phyloP scores from a whole-genome alignment of 129 eudicot species.

The Smallanthus sonchifolius region DNA sequence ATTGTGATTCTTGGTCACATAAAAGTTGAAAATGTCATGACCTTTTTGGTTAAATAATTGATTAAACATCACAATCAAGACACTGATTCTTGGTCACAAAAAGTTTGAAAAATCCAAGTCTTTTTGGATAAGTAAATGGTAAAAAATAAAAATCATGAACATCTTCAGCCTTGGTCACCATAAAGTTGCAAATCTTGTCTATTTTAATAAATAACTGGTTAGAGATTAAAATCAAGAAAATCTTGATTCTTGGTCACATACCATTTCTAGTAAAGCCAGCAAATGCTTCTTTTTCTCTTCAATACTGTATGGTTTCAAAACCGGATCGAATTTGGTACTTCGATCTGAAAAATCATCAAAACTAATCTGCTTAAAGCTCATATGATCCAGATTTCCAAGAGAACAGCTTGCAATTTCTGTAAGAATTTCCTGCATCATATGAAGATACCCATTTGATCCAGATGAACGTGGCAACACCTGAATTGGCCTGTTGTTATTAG shows the following conservation, averaged over 20 bases:
- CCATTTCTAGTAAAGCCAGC: constrained; percentile 62
- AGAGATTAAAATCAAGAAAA: neutral
- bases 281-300: constrained; percentile 58
- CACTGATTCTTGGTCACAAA: neutral
- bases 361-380: constrained; percentile 21
- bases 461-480: constrained; percentile 39
- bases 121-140: neutral
- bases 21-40: neutral
- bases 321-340: constrained; percentile 14
- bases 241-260: constrained; percentile 25
- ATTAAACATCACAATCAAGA: neutral
- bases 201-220: neutral
- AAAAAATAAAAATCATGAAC: neutral
- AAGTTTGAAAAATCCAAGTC: neutral
- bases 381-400: constrained; percentile 43
- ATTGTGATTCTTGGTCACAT: constrained; percentile 18
- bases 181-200: neutral
- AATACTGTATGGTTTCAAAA: constrained; percentile 17
- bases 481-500: constrained; percentile 29
- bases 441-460: constrained; percentile 49
- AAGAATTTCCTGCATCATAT: constrained; percentile 75
- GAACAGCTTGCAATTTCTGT: constrained; percentile 60
- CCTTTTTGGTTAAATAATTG: neutral
- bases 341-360: constrained; percentile 24
- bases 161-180: neutral